Evolutionary conservation across 805 yeast genomes (phyloP), one percentile per base, ranked within the genome.

Genomic region (Candida qinlingensis): DNA sequence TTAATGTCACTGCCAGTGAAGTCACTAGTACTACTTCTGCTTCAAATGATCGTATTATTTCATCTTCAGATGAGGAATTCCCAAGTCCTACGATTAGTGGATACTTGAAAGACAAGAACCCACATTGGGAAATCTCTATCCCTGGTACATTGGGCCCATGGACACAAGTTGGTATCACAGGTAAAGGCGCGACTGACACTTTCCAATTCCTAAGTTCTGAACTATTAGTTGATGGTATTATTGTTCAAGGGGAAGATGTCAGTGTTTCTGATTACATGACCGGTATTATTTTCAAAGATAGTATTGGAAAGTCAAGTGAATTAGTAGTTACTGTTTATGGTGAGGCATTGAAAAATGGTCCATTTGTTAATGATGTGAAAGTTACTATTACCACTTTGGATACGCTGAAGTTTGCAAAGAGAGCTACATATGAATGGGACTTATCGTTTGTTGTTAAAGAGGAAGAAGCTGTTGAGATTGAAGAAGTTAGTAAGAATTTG

Each of bases 281-380:
- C 11, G 34, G 11, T 31, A 31, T 31, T 11, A 31, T 8, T 31
- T 11, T 31, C 11, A 31, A 31, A 8, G 11, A 11, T 8, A 11
- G 11, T 31, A 1, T 87, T 85, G 37, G 59, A 62, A 28, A 28
- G 9, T 37, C 40, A 29, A 13, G 27, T 10, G 47, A 37, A 10
- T 58, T 19, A 75, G 59, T 28, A 64, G 60, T 9, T 58, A 58
- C 10, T 81, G 43, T 1, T 56, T 54, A 52, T 79, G 86, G 60
- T 85, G 80, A 29, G 67, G 62, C 38, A 76, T 68, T 90, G 89
- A 85, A 12, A 83, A 67, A 57, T 74, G 72, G n/a, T 87, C 91
- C 31, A 83, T 77, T 2, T 77, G 26, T 47, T 25, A 6, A 10
- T 35, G 37, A 40, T 13, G 34, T 35, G 19, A n/a, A 11, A 4